phyloP scores from a whole-genome alignment of 2,329 filamentous ascomycete species.

The Trichoderma arundinaceum region DNA sequence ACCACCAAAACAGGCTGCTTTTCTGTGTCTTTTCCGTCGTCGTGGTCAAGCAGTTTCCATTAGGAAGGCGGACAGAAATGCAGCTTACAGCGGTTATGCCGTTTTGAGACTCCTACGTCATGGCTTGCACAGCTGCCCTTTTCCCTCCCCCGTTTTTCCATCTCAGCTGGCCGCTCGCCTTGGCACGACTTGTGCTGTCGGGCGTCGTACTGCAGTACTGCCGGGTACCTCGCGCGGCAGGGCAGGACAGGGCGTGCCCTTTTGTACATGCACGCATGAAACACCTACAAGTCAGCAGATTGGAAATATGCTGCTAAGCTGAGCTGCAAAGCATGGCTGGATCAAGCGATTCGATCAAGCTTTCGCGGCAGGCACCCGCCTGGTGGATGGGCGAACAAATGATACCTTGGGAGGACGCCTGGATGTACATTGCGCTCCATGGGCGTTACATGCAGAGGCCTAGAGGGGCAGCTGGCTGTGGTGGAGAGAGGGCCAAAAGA shows the following conservation, averaged over 20 bases:
- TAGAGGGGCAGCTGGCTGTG: background rate
- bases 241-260: too few species aligned
- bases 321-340: background rate
- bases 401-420: background rate
- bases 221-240: too few species aligned
- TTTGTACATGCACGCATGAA: too few species aligned
- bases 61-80: conserved; percentile 11
- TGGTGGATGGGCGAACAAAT: conserved; percentile 10
- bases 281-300: background rate
- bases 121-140: conserved; percentile 21
- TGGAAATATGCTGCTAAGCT: too few species aligned
- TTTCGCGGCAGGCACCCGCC: conserved; percentile 27
- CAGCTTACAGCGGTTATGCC: conserved; percentile 25
- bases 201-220: background rate
- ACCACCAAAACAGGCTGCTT: too few species aligned
- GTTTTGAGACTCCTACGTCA: conserved; percentile 21
- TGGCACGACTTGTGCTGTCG: conserved; percentile 11
- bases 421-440: conserved; percentile 1
- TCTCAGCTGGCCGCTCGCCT: conserved; percentile 25
- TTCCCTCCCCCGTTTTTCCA: conserved; percentile 15
- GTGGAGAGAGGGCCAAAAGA: background rate
- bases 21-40: too few species aligned
- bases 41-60: too few species aligned
- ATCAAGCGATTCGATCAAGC: background rate
- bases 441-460: too few species aligned